Conservation (phyloP, 805 yeast genomes). For the Candida nemodendra region DNA sequence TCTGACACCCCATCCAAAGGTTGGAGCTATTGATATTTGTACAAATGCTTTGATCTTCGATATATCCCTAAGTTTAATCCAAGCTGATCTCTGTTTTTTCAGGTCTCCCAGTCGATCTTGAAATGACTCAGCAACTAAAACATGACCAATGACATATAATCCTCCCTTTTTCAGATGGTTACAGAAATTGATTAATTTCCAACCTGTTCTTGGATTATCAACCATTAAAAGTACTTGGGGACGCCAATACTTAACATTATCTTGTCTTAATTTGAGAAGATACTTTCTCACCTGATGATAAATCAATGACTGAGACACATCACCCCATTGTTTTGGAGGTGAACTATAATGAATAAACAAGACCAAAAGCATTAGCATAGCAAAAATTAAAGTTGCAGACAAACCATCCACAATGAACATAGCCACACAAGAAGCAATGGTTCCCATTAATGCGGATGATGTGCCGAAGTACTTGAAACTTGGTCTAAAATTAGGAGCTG, state of each 20-base stretch:
- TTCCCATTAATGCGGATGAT: slow-evolving; percentile 78
- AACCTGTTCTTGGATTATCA: slow-evolving; percentile 87
- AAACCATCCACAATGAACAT: slow-evolving; percentile 95
- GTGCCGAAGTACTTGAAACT: slow-evolving; percentile 85
- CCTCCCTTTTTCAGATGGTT: slow-evolving; percentile 96
- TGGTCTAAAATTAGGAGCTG: slow-evolving; percentile 98
- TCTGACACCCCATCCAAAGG: slow-evolving; percentile 91
- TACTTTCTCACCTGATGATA: slow-evolving; percentile 97
- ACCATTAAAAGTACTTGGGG: slow-evolving; percentile 89
- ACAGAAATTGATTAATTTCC: slow-evolving; percentile 91
- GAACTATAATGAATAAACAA: slow-evolving; percentile 82
- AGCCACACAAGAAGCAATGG: slow-evolving; percentile 65
- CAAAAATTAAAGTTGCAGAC: slow-evolving; percentile 75
- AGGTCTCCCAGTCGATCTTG: slow-evolving; percentile 68
- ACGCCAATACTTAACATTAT: slow-evolving; percentile 97
- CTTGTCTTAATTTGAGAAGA: slow-evolving; percentile 74
- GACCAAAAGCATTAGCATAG: slow-evolving; percentile 64
- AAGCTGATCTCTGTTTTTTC: slow-evolving; percentile 69
- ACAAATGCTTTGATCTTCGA: slow-evolving; percentile 88
- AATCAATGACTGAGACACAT: slow-evolving; percentile 90
- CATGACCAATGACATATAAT: slow-evolving; percentile 88
- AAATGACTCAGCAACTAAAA: slow-evolving; percentile 63
- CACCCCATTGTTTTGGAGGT: slow-evolving; percentile 98
- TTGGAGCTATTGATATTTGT: slow-evolving; percentile 85
- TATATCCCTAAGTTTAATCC: slow-evolving; percentile 80